These are phyloP conservation scores for Gossypium thurberi DNA, from an alignment of 345 rosid species.

Conservation along the genomic window DNA sequence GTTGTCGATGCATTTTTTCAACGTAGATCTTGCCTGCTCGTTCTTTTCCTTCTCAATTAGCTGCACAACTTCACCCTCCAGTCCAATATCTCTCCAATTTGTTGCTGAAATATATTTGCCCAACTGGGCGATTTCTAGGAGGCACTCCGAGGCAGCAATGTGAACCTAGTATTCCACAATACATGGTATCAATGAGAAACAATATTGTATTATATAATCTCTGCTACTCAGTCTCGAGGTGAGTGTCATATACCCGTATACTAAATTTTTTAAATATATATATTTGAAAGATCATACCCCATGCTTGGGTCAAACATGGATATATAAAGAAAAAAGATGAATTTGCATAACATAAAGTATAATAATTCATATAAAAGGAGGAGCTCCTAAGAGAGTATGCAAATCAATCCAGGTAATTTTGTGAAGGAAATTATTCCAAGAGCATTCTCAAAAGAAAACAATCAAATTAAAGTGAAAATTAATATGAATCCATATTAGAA, in stretches of 20 bases:
- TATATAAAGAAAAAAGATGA: neutral
- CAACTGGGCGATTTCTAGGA: slow-evolving; percentile 45
- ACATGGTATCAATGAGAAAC: neutral
- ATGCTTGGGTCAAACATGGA: neutral
- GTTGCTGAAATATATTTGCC: slow-evolving; percentile 26
- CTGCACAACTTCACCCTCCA: slow-evolving; percentile 48
- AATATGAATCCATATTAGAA: no score
- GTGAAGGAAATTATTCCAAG: no score
- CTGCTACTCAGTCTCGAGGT: neutral
- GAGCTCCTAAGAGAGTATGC: neutral
- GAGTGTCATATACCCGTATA: neutral
- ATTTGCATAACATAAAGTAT: neutral
- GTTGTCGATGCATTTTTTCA: slow-evolving; percentile 52
- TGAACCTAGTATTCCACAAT: slow-evolving; percentile 46
- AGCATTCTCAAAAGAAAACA: no score
- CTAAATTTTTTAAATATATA: neutral
- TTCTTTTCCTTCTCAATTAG: slow-evolving; percentile 67
- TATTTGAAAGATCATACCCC: neutral
- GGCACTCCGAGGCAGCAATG: slow-evolving; percentile 71
- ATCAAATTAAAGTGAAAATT: neutral
- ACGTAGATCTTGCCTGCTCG: slow-evolving; percentile 60
- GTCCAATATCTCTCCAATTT: slow-evolving; percentile 25
- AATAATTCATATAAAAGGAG: neutral
- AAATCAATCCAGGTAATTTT: neutral
- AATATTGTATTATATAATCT: neutral